A percentile compares a stretch with the other conserved stretches of the same genome.
Conservation (phyloP, 257 asterid genomes). For the Gynochthodes officinalis region DNA sequence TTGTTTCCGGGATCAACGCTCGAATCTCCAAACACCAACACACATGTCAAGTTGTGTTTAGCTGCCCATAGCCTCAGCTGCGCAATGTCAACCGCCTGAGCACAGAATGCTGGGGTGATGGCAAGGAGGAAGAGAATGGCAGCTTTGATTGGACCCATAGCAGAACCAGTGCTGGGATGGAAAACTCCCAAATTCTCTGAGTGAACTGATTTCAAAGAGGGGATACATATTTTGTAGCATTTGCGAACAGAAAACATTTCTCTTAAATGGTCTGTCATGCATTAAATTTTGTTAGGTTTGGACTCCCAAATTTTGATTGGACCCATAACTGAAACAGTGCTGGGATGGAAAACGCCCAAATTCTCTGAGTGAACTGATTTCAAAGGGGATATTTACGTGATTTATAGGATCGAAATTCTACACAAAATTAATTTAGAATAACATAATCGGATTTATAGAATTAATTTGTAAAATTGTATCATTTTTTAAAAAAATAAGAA, state of each 20-base stretch:
- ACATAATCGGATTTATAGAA: no score
- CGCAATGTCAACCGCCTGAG: slow-evolving; percentile 18
- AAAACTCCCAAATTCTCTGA: background rate
- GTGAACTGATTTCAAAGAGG: background rate
- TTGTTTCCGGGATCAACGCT: slow-evolving; percentile 63
- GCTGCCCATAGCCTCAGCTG: slow-evolving; percentile 32
- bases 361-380: background rate
- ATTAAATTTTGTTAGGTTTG: slow-evolving; percentile 23
- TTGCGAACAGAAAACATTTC: background rate
- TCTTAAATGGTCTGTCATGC: background rate
- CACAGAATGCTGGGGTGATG: background rate
- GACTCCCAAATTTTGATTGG: no score
- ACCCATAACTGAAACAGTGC: slow-evolving; percentile 3
- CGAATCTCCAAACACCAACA: slow-evolving; percentile 58
- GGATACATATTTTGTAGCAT: background rate
- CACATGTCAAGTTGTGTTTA: slow-evolving; percentile 35
- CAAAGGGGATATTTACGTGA: no score
- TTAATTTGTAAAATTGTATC: no score
- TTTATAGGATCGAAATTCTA: no score
- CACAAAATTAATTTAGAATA: no score
- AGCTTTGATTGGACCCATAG: slow-evolving; percentile 1
- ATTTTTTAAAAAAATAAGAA: no score
- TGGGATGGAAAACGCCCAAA: background rate
- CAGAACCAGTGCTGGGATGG: background rate
- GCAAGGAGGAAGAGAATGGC: slow-evolving; percentile 8